Base-by-base conservation (phyloP, 345 rosid genomes). In the Schrenkiella parvula region DNA sequence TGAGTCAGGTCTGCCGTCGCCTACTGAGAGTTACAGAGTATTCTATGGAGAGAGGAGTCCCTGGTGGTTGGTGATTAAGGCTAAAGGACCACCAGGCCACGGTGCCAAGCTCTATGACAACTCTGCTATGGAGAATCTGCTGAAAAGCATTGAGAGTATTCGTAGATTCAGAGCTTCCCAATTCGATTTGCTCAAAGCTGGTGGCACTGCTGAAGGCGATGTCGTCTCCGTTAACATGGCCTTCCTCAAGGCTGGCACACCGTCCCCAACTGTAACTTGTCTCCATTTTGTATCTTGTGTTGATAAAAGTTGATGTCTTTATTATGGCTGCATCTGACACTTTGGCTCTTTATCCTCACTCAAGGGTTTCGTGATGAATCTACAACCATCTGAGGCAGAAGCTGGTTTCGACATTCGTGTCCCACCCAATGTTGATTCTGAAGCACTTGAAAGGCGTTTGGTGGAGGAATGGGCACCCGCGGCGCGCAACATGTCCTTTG, bases 321-420 rank as follows among this genome's bases (percentile, higher is more conserved):
- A 4, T 15, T 13, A 14, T 39, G 8, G 39, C 48, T 46, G 19
- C 32, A 32, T 46, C 64, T 72, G 2, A 43, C 35, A 17, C 26
- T 13, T 11, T 28, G 68, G 6, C 26, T 57, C 46, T 74, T 65
- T 32, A 39, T 50, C 54, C 57, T 74, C 43, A 4, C n/a, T 78
- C 28, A 53, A 93, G 96, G 99, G 98, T 22, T 95, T 89, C 62
- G 93, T 89, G 55, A 91, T 95, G 99, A 95, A 91, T 66, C 81
- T 91, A 83, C 98, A 91, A 76, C 99, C 99, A 28, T 95, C 98
- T 21, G 98, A 91, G 79, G 96, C 97, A 46, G 95, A 88, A 86
- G 99, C 98, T 59, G 99, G 99, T 57, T 89, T 95, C 57, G 97
- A 95, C 76, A 74, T 95, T 57, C 84, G 99, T 58, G 59, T 95